Conservation (phyloP, 768 basidiomycete species). For the Cyclocybe cylindracea region DNA sequence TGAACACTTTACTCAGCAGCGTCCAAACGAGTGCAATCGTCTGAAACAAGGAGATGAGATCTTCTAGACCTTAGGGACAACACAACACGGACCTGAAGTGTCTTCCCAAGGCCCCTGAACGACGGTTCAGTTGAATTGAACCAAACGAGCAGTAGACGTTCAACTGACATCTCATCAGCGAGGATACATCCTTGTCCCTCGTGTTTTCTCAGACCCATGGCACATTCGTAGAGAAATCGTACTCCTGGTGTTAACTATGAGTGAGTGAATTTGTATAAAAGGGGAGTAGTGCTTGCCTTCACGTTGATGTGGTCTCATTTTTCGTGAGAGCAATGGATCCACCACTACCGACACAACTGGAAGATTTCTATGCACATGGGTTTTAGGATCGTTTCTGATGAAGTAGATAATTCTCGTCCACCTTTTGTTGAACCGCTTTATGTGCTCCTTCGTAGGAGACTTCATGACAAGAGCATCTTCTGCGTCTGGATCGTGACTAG, state of each 20-base stretch:
- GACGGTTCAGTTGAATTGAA: slow-evolving; percentile 4
- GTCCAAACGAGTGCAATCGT: slow-evolving; percentile 95
- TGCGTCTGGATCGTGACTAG: slow-evolving; percentile 75
- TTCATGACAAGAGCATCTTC: slow-evolving; percentile 88
- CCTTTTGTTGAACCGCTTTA: slow-evolving; percentile 72
- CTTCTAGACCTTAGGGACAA: not conserved
- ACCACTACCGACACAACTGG: slow-evolving; percentile 82
- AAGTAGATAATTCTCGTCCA: slow-evolving; percentile 24
- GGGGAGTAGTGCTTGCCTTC: slow-evolving; percentile 55
- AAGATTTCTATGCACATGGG: slow-evolving; percentile 43
- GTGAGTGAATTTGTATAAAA: not conserved
- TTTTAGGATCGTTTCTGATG: slow-evolving; percentile 5
- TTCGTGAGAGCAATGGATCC: slow-evolving; percentile 78
- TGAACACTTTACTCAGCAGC: slow-evolving; percentile 66
- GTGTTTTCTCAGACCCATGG: slow-evolving; percentile 91
- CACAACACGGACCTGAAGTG: slow-evolving; percentile 59
- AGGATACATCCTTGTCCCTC: slow-evolving; percentile 94
- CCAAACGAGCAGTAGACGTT: not conserved
- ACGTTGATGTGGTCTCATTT: slow-evolving; percentile 85
- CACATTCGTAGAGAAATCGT: slow-evolving; percentile 91
- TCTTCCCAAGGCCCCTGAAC: slow-evolving; percentile 93
- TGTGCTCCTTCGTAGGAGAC: slow-evolving; percentile 66
- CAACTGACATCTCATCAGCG: slow-evolving; percentile 88
- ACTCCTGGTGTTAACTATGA: slow-evolving; percentile 47
- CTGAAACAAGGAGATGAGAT: slow-evolving; percentile 32